Conservation (phyloP, 1,139 yeast species). For the Meyerozyma smithsonii region DNA sequence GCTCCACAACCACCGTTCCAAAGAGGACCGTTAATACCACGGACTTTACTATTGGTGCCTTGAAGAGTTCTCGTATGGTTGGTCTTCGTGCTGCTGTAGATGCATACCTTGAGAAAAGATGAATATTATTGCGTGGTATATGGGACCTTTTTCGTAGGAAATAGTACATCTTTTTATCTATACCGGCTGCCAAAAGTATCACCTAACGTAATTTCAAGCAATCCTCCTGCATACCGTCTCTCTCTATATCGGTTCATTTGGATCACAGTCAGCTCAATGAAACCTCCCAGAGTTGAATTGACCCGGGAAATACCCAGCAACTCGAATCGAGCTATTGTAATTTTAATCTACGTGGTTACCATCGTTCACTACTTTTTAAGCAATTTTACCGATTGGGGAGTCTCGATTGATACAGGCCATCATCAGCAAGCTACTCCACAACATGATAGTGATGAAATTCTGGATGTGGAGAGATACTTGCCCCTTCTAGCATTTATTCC, state of each 20-base stretch:
- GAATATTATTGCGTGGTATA: background rate
- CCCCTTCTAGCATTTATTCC: constrained; percentile 39
- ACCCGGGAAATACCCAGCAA: background rate
- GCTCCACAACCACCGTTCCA: constrained; percentile 38
- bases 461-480: constrained; percentile 26
- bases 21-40: constrained; percentile 34
- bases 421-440: background rate
- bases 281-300: background rate
- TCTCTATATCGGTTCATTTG: background rate
- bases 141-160: background rate
- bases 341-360: background rate
- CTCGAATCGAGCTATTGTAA: background rate
- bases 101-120: background rate
- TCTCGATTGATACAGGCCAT: background rate
- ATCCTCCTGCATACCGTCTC: too few species aligned
- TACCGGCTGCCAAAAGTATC: background rate
- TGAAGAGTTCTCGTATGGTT: constrained; percentile 13
- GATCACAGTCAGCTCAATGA: background rate
- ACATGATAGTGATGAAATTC: background rate
- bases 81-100: constrained; percentile 6
- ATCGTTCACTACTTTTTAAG: background rate
- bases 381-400: background rate
- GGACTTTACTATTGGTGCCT: constrained; percentile 36
- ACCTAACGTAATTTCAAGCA: too few species aligned
- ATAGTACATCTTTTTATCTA: background rate